Base-by-base conservation (phyloP, 2,329 filamentous ascomycete genomes). In the Cryphonectria carpinicola region DNA sequence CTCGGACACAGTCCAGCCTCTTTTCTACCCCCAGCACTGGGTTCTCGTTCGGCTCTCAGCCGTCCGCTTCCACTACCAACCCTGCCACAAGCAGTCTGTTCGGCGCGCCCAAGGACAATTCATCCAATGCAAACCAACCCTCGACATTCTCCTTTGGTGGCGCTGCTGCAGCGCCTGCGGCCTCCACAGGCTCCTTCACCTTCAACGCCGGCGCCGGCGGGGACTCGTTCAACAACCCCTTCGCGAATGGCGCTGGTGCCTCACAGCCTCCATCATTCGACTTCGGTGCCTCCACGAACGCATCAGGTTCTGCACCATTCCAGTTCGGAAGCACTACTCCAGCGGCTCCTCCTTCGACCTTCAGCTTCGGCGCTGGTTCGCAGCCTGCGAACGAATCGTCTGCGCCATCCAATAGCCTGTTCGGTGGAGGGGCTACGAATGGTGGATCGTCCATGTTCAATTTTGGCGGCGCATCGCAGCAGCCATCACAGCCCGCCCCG, bases 181-280 rank as follows among this genome's bases (percentile, higher is more conserved):
- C 66, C 39, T 76, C 74, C 0, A 71, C 73, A n/a, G 69, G 78
- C 3, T 81, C 80, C 1, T 84, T 84, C 70, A 82, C 79, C 4
- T 84, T 84, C 71, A 79, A 76, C 17, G 76, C 78, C 10, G 81
- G 77, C 6, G 79, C 77, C 8, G 75, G 74, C 60, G 73, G 74
- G 43, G 73, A 73, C 13, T 74, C 83, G 3, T 77, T 83, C 68
- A 82, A 79, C 71, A 83, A 80, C 68, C 74, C 81, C 0, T 85
- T 85, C 71, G 78, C 77, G 71, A 56, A 75, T 71, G 70, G 78
- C 66, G 75, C 75, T 65, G 58, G 72, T 64, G 63, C 75, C 11
- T 75, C 77, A 17, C 72, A 76, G 6, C 74, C 77, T 2, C 72
- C 79, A 2, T 77, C 78, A n/a, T 80, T 82, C 72, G 80, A 77